Evolutionary conservation across 2,329 filamentous ascomycete species (phyloP).

Genomic region (Epichloe gansuensis): DNA sequence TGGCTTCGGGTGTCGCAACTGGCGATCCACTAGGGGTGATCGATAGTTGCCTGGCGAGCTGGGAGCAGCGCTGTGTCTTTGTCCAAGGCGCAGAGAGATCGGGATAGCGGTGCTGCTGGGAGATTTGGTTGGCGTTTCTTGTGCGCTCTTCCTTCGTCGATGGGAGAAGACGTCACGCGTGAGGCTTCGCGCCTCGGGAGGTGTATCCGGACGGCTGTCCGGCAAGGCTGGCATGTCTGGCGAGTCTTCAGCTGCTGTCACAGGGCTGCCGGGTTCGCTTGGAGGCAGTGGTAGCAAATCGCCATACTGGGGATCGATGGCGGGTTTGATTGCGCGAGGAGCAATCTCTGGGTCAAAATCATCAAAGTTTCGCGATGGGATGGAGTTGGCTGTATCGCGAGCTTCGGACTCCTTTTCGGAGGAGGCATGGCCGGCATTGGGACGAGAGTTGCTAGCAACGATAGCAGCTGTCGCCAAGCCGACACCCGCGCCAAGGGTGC

Average conservation of each 20-base stretch:
- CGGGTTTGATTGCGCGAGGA: slow-evolving; percentile 46
- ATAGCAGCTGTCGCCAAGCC: slow-evolving; percentile 41
- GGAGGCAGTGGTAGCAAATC: slow-evolving; percentile 53
- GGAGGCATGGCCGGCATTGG: slow-evolving; percentile 35
- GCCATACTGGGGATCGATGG: slow-evolving; percentile 54
- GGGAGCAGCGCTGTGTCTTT: slow-evolving; percentile 27
- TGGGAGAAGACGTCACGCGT: slow-evolving; percentile 29
- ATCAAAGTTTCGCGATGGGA: slow-evolving; percentile 18
- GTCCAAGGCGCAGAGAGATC: slow-evolving; percentile 40
- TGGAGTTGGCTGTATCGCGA: slow-evolving; percentile 12
- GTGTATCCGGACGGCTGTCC: slow-evolving; percentile 47
- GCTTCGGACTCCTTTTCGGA: slow-evolving; percentile 24
- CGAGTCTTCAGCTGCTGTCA: slow-evolving; percentile 25
- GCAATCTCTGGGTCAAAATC: slow-evolving; percentile 46
- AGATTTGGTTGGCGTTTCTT: slow-evolving; percentile 36
- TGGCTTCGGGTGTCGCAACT: slow-evolving; percentile 21
- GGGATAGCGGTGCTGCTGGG: slow-evolving; percentile 48
- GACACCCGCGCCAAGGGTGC: slow-evolving; percentile 58
- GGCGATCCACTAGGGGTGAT: slow-evolving; percentile 28
- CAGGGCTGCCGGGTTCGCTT: slow-evolving; percentile 41
- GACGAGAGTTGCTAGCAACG: slow-evolving; percentile 27
- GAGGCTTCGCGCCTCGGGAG: slow-evolving; percentile 33
- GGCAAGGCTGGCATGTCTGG: slow-evolving; percentile 45
- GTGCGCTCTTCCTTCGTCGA: slow-evolving; percentile 35
- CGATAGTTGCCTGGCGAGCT: slow-evolving; percentile 28